Evolutionary conservation across 2,329 filamentous ascomycete species (phyloP).

Genomic region (Stagonosporopsis tanaceti): DNA sequence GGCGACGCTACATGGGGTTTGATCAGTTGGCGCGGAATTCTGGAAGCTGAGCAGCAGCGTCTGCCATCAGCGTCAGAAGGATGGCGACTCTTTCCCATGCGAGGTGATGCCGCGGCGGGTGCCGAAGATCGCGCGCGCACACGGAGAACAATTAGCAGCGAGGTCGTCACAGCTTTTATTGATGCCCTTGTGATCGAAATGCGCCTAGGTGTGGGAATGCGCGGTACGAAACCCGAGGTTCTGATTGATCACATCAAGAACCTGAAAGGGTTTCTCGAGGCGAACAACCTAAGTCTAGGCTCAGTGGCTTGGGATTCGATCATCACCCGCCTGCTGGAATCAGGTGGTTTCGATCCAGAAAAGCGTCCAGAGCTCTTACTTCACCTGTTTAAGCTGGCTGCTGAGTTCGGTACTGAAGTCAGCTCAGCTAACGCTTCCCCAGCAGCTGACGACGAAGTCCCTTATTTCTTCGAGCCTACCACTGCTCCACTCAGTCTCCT

Average conservation of each 20-base stretch:
- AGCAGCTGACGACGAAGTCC: slow-evolving; percentile 28
- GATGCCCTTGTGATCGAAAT: slow-evolving; percentile 60
- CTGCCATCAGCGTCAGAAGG: slow-evolving; percentile 19
- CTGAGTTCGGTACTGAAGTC: slow-evolving; percentile 53
- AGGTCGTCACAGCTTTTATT: slow-evolving; percentile 64
- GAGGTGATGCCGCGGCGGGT: slow-evolving; percentile 26
- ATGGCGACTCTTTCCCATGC: slow-evolving; percentile 38
- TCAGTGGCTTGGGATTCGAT: slow-evolving; percentile 55
- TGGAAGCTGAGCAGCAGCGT: slow-evolving; percentile 42
- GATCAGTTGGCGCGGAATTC: slow-evolving; percentile 54
- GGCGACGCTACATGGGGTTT: slow-evolving; percentile 39
- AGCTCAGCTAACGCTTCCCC: slow-evolving; percentile 46
- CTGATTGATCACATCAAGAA: slow-evolving; percentile 46
- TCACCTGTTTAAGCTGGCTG: slow-evolving; percentile 49
- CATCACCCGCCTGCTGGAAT: slow-evolving; percentile 60
- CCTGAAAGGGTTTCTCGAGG: slow-evolving; percentile 50
- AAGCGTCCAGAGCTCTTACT: slow-evolving; percentile 55
- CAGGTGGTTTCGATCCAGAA: slow-evolving; percentile 55
- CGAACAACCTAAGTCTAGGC: slow-evolving; percentile 50
- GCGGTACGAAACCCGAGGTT: slow-evolving; percentile 48
- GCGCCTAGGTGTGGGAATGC: slow-evolving; percentile 53
- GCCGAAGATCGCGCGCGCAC: slow-evolving; percentile 42
- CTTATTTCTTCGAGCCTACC: slow-evolving; percentile 56
- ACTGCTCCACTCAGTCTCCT: slow-evolving; percentile 52
- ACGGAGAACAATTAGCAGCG: slow-evolving; percentile 62